phyloP scores from a whole-genome alignment of 148 eudicot species.

The Hydrangea macrophylla region DNA sequence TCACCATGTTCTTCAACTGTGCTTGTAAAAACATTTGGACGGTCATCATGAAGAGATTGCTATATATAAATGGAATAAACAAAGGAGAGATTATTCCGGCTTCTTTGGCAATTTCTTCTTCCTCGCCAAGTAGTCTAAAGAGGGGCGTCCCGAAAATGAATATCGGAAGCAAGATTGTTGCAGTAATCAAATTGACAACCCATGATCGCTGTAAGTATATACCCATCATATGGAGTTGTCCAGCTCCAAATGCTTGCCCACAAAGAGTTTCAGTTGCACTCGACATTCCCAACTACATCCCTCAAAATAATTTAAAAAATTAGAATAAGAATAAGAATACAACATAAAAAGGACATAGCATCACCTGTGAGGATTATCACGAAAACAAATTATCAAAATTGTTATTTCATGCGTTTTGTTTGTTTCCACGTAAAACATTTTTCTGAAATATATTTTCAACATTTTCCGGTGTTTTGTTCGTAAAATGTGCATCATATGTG shows the following conservation, averaged over 20 bases:
- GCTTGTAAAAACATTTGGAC: slow-evolving; percentile 71
- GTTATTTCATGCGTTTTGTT: too few relatives aligned
- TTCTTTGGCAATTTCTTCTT: slow-evolving; percentile 33
- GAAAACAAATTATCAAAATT: too few relatives aligned
- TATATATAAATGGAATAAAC: slow-evolving; percentile 52
- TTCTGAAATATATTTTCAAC: too few relatives aligned
- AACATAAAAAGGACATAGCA: too few relatives aligned
- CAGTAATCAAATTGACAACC: slow-evolving; percentile 44
- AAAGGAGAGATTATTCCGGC: slow-evolving; percentile 45
- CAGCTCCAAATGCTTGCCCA: slow-evolving; percentile 78
- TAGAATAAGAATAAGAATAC: background rate
- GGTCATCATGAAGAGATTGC: slow-evolving; percentile 38
- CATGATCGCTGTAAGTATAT: slow-evolving; percentile 68
- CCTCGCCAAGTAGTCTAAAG: slow-evolving; percentile 43
- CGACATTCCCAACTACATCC: slow-evolving; percentile 63
- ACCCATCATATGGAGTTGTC: slow-evolving; percentile 66
- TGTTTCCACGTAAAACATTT: too few relatives aligned
- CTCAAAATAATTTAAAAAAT: too few relatives aligned
- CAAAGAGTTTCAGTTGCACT: slow-evolving; percentile 71
- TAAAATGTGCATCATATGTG: too few relatives aligned
- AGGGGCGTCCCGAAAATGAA: slow-evolving; percentile 49
- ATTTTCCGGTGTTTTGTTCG: too few relatives aligned
- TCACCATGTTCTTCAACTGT: slow-evolving; percentile 56
- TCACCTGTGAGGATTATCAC: too few relatives aligned
- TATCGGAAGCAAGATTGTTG: slow-evolving; percentile 45